A percentile compares a stretch with the other conserved stretches of the same genome.
Evolutionary conservation across 805 yeast species (phyloP).

Genomic region (Metschnikowia corniflorae): DNA sequence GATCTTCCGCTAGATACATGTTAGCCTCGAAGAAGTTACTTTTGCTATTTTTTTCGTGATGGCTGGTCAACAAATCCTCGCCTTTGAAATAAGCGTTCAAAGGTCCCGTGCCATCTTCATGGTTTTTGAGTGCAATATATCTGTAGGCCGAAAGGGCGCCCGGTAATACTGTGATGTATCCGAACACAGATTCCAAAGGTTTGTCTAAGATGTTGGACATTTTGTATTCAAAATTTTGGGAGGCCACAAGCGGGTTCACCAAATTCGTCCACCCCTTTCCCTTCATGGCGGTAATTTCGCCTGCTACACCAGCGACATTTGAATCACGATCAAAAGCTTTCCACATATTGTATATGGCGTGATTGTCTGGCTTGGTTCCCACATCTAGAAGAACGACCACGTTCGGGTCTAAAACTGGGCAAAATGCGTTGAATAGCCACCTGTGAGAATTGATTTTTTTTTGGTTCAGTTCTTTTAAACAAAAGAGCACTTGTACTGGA

Average conservation of each 20-base stretch:
- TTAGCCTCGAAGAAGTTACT: conserved; percentile 91
- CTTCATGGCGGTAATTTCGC: conserved; percentile 93
- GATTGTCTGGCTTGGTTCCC: conserved; percentile 92
- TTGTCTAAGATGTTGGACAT: conserved; percentile 96
- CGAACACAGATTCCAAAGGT: conserved; percentile 89
- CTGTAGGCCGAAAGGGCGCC: conserved; percentile 96
- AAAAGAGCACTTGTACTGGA: conserved; percentile 91
- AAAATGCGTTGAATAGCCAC: conserved; percentile 94
- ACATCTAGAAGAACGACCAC: conserved; percentile 88
- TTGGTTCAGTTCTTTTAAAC: conserved; percentile 87
- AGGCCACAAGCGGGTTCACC: conserved; percentile 88
- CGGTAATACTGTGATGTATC: conserved; percentile 89
- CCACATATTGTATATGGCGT: conserved; percentile 92
- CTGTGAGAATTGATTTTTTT: conserved; percentile 96
- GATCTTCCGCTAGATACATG: conserved; percentile 31
- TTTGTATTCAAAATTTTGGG: conserved; percentile 94
- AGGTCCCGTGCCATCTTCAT: conserved; percentile 91
- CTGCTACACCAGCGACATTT: conserved; percentile 98
- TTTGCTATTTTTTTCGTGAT: conserved; percentile 31
- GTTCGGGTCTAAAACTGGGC: conserved; percentile 89
- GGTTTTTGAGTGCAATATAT: conserved; percentile 79
- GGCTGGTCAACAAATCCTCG: conserved; percentile 48
- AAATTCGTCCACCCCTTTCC: conserved; percentile 83
- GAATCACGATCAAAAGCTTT: conserved; percentile 95
- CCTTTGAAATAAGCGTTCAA: conserved; percentile 86